phyloP scores from a whole-genome alignment of 495 filamentous ascomycete species.

The Aspergillus campestris region DNA sequence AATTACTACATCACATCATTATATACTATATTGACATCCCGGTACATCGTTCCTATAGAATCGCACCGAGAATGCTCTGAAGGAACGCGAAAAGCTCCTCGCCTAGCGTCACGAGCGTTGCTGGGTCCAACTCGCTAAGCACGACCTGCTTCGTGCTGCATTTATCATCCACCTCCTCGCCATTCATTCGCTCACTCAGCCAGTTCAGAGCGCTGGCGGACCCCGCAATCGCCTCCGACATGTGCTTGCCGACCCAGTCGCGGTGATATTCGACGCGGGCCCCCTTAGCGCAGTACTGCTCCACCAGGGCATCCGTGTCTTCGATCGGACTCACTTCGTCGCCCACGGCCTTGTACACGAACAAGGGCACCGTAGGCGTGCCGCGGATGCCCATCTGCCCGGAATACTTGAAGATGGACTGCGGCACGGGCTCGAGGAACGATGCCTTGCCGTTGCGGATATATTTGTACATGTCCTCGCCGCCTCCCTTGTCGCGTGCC shows the following conservation, averaged over 20 bases:
- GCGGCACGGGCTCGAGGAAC: conserved; percentile 2
- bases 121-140: conserved; percentile 2
- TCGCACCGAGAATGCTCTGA: conserved; percentile 4
- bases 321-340: conserved; percentile 35
- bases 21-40: too few relatives aligned
- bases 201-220: too few relatives aligned
- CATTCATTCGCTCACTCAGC: too few relatives aligned
- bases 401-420: conserved; percentile 6
- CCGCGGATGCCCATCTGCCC: conserved; percentile 16
- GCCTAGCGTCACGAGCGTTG: conserved; percentile 2
- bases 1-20: too few relatives aligned
- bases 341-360: conserved; percentile 41
- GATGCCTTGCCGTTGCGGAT: conserved; percentile 7
- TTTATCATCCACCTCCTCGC: neutral
- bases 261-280: too few relatives aligned
- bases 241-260: too few relatives aligned
- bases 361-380: conserved; percentile 36
- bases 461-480: conserved; percentile 8
- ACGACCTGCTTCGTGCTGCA: conserved; percentile 10
- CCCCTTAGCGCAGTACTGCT: conserved; percentile 21
- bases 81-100: conserved; percentile 8
- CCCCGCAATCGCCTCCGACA: too few relatives aligned
- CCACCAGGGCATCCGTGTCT: conserved; percentile 36
- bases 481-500: neutral
- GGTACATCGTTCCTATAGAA: neutral